Percentiles rank a stretch among this genome's conserved stretches.
These are phyloP conservation scores for Phlegmacium glaucopus DNA, from an alignment of 768 basidiomycete genomes.

Conservation along the genomic window DNA sequence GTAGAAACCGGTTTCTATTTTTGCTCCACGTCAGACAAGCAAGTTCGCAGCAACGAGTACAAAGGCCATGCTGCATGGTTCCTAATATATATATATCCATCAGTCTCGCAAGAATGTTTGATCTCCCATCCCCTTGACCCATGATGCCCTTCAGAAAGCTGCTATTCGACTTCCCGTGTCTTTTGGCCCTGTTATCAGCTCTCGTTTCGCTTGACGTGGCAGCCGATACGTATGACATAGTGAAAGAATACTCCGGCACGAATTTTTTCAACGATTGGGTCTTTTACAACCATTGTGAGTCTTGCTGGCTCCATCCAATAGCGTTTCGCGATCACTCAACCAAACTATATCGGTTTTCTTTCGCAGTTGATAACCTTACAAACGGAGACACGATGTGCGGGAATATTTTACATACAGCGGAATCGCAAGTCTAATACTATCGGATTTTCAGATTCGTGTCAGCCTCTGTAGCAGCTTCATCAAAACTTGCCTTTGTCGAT, in stretches of 20 bases:
- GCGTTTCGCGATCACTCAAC: too few relatives aligned
- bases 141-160: too few relatives aligned
- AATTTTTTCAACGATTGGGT: slow-evolving; percentile 66
- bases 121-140: too few relatives aligned
- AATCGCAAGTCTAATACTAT: not conserved
- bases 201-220: slow-evolving; percentile 6
- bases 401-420: not conserved
- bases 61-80: too few relatives aligned
- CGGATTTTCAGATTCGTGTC: slow-evolving; percentile 43
- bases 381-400: slow-evolving; percentile 57
- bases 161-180: not conserved
- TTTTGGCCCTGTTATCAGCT: slow-evolving; percentile 34
- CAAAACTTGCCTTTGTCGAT: slow-evolving; percentile 62
- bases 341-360: not conserved
- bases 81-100: too few relatives aligned
- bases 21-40: too few relatives aligned
- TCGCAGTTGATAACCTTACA: slow-evolving; percentile 63
- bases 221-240: slow-evolving; percentile 41
- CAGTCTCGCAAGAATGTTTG: too few relatives aligned
- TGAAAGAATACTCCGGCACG: slow-evolving; percentile 55
- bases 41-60: too few relatives aligned
- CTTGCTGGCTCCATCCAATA: too few relatives aligned
- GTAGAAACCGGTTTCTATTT: too few relatives aligned
- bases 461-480: slow-evolving; percentile 38
- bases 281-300: slow-evolving; percentile 58